Evolutionary conservation across 164 flowering plant species (phyloP), one percentile per base, ranked within the genome.

Genomic region (Paratinospora sagittata): DNA sequence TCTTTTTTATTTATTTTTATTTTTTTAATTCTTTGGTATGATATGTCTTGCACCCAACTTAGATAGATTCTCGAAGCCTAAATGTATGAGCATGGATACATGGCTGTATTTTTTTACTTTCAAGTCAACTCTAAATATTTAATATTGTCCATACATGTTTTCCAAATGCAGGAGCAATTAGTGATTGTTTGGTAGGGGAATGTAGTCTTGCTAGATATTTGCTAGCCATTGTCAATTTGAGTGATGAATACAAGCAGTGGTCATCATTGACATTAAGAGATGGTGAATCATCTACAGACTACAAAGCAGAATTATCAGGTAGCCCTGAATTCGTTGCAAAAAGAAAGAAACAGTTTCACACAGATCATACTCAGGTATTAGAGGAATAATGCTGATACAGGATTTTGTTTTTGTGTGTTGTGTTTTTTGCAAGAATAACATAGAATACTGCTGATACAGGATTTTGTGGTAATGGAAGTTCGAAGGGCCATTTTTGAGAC

Each of bases 341-440:
- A 70, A 74, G 34, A 66, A 84, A 75, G 71, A 81, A 71, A 77
- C 84, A 78, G 72, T 79, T 68, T 70, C 73, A 79, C 13, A 82
- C 87, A 16, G 95, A 93, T 79, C 95, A 91, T 75, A 87, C 93
- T 12, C 91, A 91, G 93, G 98, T 90, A 78, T 47, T 17, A 65
- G 13, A 52, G n/a, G n/a, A n/a, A n/a, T n/a, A n/a, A n/a, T n/a
- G n/a, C n/a, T n/a, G n/a, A n/a, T n/a, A n/a, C n/a, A n/a, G n/a
- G n/a, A 1, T 30, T 30, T 30, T 30, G 2, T 30, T 30, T 30
- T 30, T 30, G 2, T 30, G 34, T 2, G 65, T 14, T 27, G 4
- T 33, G 0, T 13, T 27, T 36, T 21, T 30, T 13, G 7, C 11
- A n/a, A 58, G 21, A 58, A n/a, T 3, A 6, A 17, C 13, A 27